Base-by-base conservation (phyloP, 2,329 filamentous ascomycete species). In the Paecilomyces formosus region DNA sequence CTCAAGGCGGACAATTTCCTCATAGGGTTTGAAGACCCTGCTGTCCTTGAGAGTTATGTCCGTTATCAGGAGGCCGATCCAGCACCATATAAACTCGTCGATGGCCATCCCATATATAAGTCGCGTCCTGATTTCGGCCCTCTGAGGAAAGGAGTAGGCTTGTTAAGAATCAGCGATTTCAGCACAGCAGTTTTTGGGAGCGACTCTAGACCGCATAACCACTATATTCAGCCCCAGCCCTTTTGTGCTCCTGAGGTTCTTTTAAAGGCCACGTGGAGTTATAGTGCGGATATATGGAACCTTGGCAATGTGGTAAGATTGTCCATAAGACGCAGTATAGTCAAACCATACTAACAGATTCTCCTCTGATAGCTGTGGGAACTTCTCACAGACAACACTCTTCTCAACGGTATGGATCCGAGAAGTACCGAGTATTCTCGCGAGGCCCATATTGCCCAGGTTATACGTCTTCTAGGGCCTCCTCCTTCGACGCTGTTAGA, bases 161-260 rank as follows among this genome's bases (percentile, higher is more conserved):
- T 18, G 39, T 6, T 45, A 7, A 18, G 18, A 21, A 69, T 72
- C 53, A 68, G 62, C 45, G 70, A 73, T 56, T 70, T 73, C 56
- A 69, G 68, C 31, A 56, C 66, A 21, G 66, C 69, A 7, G 63
- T 67, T 33, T 65, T 60, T 58, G 68, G 68, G 35, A 55, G 68
- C 52, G 55, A 53, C 2, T 59, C 72, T 67, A 57, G 58, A n/a
- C 61, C 60, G 6, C 62, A 73, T 66, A 62, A 81, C 73, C 63
- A 78, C 68, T 55, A 76, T 69, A 65, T 81, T 73, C 54, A 84
- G n/a, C 39, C 39, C n/a, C 39, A 18, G 39, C 5, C 39, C n/a
- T 45, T 18, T 45, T 45, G 39, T 45, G 68, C 67, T 4, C 70
- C 70, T 5, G 70, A 73, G 57, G 71, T 73, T 30, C 63, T 72